These are phyloP conservation scores for Didymella arachidicola DNA, from an alignment of 2,329 filamentous ascomycete genomes.

Conservation along the genomic window DNA sequence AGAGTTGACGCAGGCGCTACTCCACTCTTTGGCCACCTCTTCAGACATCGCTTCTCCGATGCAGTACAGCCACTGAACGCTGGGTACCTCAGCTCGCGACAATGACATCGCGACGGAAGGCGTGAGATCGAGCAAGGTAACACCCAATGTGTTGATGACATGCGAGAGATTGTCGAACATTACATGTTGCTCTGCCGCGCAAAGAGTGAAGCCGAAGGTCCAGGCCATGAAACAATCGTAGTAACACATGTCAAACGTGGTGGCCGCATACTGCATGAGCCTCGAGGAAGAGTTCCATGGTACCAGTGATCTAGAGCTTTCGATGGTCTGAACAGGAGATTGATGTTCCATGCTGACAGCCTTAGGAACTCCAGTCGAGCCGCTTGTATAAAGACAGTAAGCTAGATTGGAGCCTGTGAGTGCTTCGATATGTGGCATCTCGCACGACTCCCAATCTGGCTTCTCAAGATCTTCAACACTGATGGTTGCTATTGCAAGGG, in stretches of 20 bases:
- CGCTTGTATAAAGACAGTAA: constrained; percentile 56
- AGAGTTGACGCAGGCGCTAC: constrained; percentile 53
- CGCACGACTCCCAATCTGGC: constrained; percentile 9
- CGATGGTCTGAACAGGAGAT: constrained; percentile 53
- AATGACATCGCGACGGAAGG: constrained; percentile 53
- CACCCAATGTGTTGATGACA: constrained; percentile 46
- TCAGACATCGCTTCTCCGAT: constrained; percentile 55
- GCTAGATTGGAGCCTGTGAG: constrained; percentile 45
- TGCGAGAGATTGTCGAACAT: constrained; percentile 51
- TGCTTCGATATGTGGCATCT: constrained; percentile 38
- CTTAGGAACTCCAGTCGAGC: constrained; percentile 55
- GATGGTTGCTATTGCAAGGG: constrained; percentile 23
- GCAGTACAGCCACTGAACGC: constrained; percentile 54
- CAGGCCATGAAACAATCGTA: constrained; percentile 58
- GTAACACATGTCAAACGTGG: constrained; percentile 58
- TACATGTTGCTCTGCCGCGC: constrained; percentile 48
- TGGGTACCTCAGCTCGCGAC: constrained; percentile 41
- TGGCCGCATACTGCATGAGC: constrained; percentile 55
- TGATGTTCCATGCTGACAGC: constrained; percentile 54
- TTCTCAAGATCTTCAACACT: constrained; percentile 25
- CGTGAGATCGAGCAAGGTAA: constrained; percentile 54
- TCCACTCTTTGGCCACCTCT: constrained; percentile 51
- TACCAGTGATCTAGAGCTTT: constrained; percentile 49
- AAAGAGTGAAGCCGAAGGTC: constrained; percentile 55
- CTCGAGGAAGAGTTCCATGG: constrained; percentile 51